Evolutionary conservation across 352 stramenopile species (phyloP), one percentile per base, ranked within the genome.

Genomic region (Pythium monospermum): DNA sequence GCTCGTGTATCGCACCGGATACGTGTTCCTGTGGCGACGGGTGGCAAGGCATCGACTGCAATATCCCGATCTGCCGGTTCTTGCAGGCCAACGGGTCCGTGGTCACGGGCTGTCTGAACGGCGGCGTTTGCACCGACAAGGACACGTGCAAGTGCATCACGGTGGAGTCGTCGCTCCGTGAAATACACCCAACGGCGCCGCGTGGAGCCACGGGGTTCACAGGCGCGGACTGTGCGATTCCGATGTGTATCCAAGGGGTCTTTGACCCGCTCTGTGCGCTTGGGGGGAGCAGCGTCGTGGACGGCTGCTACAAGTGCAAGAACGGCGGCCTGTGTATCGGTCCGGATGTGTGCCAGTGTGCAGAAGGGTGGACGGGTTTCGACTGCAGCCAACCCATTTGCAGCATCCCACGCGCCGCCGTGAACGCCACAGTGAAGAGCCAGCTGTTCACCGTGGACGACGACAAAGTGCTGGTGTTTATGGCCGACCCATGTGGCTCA

Each of bases 381-480:
- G 96, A 98, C 63, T 99, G 95, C 68, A 71, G 66, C 44, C 88
- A 76, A 28, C 96, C 95, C 1, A 76, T 98, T 4, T 99, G 96
- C 49, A 66, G 77, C 37, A 51, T 94, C 26, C 67, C 86, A 28
- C 59, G 55, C 4, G 69, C 70, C 33, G 53, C 49, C 16, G 48
- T 84, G 25, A 82, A 69, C 8, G 52, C 51, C 10, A 67, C 91
- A 2, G 77, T 95, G 31, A 74, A 85, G 6, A 59, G 58, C 8
- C 77, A 98, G 53, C 74, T 99, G 30, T 92, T 97, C 64, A 99
- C 96, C 2, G 86, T 95, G 12, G 95, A 98, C 58, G 80, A 97
- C 46, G 57, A 72, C 23, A 98, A 98, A 57, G 79, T 98, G 1
- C 57, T 79, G 28, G 56, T 57, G 12, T 99, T 99, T 56, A 92